These are phyloP conservation scores for Cnidoscolus chayamansa DNA, from an alignment of 441 rosid genomes.

Conservation along the genomic window DNA sequence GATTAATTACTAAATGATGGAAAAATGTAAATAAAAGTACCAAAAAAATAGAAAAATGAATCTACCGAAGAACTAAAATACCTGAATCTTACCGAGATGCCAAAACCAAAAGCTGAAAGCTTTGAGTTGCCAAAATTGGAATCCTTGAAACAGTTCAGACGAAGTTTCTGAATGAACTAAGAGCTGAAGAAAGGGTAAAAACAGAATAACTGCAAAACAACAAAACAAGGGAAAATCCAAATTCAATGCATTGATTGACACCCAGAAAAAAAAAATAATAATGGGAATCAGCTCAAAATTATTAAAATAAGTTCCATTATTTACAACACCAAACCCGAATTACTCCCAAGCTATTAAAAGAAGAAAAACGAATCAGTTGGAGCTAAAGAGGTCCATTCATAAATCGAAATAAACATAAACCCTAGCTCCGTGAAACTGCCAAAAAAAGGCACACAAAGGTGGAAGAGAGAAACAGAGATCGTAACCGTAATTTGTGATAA, in stretches of 20 bases:
- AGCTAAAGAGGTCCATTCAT: not conserved
- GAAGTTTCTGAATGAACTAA: slow-evolving; percentile 38
- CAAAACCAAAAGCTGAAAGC: slow-evolving; percentile 21
- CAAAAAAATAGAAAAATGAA: slow-evolving; percentile 9
- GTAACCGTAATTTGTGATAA: slow-evolving; percentile 46
- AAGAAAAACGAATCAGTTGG: not conserved
- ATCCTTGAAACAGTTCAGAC: slow-evolving; percentile 23
- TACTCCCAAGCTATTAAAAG: slow-evolving; percentile 5
- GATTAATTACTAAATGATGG: not conserved
- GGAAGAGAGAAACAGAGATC: slow-evolving; percentile 11
- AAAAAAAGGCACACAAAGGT: not conserved
- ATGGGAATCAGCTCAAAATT: slow-evolving; percentile 13
- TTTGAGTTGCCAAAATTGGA: slow-evolving; percentile 14
- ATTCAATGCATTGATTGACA: not conserved
- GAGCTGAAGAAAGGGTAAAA: slow-evolving; percentile 31
- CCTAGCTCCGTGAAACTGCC: slow-evolving; percentile 4
- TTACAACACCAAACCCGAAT: slow-evolving; percentile 19
- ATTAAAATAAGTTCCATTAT: slow-evolving; percentile 4
- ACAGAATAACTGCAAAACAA: slow-evolving; percentile 36
- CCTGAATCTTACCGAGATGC: slow-evolving; percentile 40
- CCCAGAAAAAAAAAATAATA: not conserved
- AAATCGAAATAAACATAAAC: slow-evolving; percentile 26
- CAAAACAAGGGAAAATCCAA: slow-evolving; percentile 14
- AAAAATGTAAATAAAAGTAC: not conserved
- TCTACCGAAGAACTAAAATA: slow-evolving; percentile 18